Conservation (phyloP, 2,329 filamentous ascomycete species). For the Fusarium ramigenum region DNA sequence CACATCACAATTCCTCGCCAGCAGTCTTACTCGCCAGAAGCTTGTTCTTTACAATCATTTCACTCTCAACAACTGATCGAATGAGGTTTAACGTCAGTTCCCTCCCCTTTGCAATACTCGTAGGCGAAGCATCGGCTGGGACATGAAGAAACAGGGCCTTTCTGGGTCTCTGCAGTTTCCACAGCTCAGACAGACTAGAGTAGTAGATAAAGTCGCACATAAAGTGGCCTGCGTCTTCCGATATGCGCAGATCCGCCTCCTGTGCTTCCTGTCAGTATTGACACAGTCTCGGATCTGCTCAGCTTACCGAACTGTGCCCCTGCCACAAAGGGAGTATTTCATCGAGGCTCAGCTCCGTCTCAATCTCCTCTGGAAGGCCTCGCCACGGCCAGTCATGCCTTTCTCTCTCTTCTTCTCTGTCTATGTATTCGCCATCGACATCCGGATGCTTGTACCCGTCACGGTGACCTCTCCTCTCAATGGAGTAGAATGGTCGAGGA, state of each 20-base stretch:
- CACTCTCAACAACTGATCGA: conserved; percentile 64
- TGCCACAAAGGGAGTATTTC: conserved; percentile 67
- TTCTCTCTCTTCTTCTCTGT: conserved; percentile 62
- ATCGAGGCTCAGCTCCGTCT: conserved; percentile 66
- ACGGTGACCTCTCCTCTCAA: conserved; percentile 76
- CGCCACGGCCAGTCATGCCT: conserved; percentile 63
- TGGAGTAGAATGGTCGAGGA: conserved; percentile 68
- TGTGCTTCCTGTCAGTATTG: conserved; percentile 41
- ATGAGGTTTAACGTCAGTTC: conserved; percentile 65
- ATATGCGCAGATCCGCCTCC: conserved; percentile 63
- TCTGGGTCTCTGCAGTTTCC: conserved; percentile 55
- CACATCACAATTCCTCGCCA: conserved; percentile 1
- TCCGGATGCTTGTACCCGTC: conserved; percentile 77
- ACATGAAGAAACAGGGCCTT: conserved; percentile 78
- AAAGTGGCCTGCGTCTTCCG: conserved; percentile 76
- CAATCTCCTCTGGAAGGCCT: conserved; percentile 63
- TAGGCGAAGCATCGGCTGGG: conserved; percentile 65
- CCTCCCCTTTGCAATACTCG: conserved; percentile 58
- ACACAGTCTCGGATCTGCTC: not conserved
- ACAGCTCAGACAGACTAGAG: conserved; percentile 69
- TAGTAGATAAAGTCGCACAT: conserved; percentile 84
- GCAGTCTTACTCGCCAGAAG: not conserved
- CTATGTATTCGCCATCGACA: conserved; percentile 70
- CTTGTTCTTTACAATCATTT: conserved; percentile 44
- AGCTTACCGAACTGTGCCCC: conserved; percentile 57